Percentiles rank a stretch among this genome's conserved stretches.
These are phyloP conservation scores for Gentiana dahurica DNA, from an alignment of 257 asterid species.

Conservation along the genomic window DNA sequence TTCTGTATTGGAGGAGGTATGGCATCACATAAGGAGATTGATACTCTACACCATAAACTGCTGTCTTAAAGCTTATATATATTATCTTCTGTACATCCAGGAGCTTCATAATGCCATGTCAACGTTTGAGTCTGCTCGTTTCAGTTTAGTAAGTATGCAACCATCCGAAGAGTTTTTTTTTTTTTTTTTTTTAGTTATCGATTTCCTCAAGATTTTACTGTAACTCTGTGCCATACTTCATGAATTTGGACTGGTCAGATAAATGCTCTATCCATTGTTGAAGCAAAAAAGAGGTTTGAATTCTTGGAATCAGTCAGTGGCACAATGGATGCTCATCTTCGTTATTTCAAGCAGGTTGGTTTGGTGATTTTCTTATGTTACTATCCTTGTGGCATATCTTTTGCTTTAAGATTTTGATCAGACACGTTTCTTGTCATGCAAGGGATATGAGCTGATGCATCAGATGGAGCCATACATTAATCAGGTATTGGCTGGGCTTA, in stretches of 20 bases:
- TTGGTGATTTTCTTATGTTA: no score
- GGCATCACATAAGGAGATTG: slow-evolving; percentile 3
- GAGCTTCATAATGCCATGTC: slow-evolving; percentile 93
- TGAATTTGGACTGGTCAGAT: slow-evolving; percentile 42
- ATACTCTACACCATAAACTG: slow-evolving; percentile 5
- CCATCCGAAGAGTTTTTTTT: neutral
- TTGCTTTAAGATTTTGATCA: slow-evolving; percentile 13
- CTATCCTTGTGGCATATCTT: slow-evolving; percentile 3
- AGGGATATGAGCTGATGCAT: slow-evolving; percentile 96
- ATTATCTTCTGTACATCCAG: slow-evolving; percentile 31
- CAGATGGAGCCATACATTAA: slow-evolving; percentile 99
- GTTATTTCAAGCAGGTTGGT: slow-evolving; percentile 90
- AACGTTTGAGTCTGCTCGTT: slow-evolving; percentile 93
- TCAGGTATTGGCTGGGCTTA: slow-evolving; percentile 48
- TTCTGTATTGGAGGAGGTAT: slow-evolving; percentile 79
- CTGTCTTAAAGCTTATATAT: slow-evolving; percentile 9
- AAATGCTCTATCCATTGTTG: slow-evolving; percentile 81
- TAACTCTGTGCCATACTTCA: slow-evolving; percentile 3
- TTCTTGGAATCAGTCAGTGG: slow-evolving; percentile 97
- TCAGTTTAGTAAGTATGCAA: slow-evolving; percentile 57
- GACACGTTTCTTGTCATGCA: slow-evolving; percentile 23
- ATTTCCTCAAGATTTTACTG: neutral
- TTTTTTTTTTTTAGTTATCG: no score
- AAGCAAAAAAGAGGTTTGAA: slow-evolving; percentile 96
- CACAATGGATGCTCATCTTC: slow-evolving; percentile 99